These are phyloP conservation scores for Puccinia sorghi DNA, from an alignment of 1,284 basidiomycete species.

Conservation along the genomic window DNA sequence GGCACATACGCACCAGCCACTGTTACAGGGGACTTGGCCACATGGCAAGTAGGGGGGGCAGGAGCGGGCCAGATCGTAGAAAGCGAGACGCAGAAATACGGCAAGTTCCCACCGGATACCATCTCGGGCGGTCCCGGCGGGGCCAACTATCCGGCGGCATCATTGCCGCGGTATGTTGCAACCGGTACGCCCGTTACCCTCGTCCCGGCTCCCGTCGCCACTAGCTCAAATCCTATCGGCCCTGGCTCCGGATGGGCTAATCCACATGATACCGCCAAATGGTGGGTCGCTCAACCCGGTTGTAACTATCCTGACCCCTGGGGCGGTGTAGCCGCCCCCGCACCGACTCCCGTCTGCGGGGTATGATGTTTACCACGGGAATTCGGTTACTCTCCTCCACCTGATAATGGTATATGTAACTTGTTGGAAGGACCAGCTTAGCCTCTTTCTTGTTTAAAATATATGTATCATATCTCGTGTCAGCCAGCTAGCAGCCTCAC, in stretches of 20 bases:
- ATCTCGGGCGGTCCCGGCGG: constrained; percentile 35
- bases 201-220: constrained; percentile 18
- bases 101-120: constrained; percentile 32
- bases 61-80: constrained; percentile 36
- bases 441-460: background rate
- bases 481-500: too few relatives aligned
- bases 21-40: constrained; percentile 14
- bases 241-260: constrained; percentile 39
- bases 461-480: background rate
- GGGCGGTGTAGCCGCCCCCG: constrained; percentile 41
- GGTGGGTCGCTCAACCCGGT: constrained; percentile 37
- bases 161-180: constrained; percentile 34
- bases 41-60: constrained; percentile 44
- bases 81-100: constrained; percentile 15
- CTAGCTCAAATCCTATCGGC: background rate
- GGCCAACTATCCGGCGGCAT: constrained; percentile 7
- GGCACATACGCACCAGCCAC: constrained; percentile 10
- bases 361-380: too few relatives aligned
- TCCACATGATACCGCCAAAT: constrained; percentile 36
- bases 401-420: too few relatives aligned
- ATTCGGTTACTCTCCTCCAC: too few relatives aligned
- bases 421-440: background rate
- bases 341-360: constrained; percentile 47
- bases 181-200: constrained; percentile 34
- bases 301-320: constrained; percentile 47